These are phyloP conservation scores for Funneliformis geosporum DNA, from an alignment of 192 early-diverging fungal genomes.

Conservation along the genomic window DNA sequence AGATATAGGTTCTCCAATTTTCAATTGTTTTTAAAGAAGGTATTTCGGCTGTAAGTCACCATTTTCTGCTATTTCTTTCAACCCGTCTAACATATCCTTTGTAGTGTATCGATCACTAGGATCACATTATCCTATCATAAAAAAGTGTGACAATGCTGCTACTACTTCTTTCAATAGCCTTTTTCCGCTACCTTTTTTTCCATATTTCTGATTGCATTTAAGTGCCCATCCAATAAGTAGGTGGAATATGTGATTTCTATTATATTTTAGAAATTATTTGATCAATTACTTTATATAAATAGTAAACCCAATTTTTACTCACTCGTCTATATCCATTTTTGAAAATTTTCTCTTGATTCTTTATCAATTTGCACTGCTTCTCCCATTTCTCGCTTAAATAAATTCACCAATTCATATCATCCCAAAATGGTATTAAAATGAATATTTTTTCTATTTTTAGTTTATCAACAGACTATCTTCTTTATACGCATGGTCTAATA, in stretches of 20 bases:
- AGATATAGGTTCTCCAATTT: too few species aligned
- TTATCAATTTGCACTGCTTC: background rate
- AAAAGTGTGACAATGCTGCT: background rate
- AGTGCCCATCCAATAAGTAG: background rate
- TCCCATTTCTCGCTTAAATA: background rate
- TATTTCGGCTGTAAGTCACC: background rate
- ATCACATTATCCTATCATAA: background rate
- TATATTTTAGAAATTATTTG: background rate
- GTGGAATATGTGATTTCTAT: background rate
- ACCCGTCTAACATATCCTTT: background rate
- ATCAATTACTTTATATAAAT: too few species aligned
- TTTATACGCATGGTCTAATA: background rate
- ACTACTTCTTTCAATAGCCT: background rate
- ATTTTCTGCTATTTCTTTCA: background rate
- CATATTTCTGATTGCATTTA: background rate
- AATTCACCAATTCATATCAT: too few species aligned
- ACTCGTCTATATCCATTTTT: background rate
- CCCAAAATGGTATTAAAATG: too few species aligned
- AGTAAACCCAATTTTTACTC: too few species aligned
- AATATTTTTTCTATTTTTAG: too few species aligned
- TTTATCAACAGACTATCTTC: background rate
- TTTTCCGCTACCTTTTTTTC: background rate
- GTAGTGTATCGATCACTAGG: background rate
- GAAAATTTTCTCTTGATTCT: background rate
- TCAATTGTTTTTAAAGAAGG: background rate